Conservation (phyloP, 768 basidiomycete genomes). For the Tricholoma matsutake region DNA sequence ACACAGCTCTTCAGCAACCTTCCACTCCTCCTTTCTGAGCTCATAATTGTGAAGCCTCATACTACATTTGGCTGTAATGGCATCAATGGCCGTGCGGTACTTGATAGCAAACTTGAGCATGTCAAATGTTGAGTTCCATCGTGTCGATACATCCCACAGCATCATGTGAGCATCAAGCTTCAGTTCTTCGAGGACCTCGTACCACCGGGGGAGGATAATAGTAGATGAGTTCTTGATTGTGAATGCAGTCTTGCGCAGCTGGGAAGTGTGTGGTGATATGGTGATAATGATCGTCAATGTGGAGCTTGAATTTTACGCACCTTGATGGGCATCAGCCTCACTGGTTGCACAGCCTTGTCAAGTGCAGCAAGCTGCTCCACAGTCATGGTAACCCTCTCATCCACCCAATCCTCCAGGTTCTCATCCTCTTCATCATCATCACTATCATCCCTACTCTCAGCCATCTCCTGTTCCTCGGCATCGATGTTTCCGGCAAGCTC, state of each 20-base stretch:
- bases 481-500: slow-evolving; percentile 14
- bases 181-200: slow-evolving; percentile 8
- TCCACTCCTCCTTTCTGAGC: no score
- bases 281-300: no score
- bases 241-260: slow-evolving; percentile 2
- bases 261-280: not conserved
- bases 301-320: slow-evolving; percentile 14
- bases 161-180: slow-evolving; percentile 11
- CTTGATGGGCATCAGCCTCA: slow-evolving; percentile 30
- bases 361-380: no score
- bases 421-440: no score
- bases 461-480: slow-evolving; percentile 11
- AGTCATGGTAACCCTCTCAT: no score
- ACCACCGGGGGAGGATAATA: slow-evolving; percentile 19
- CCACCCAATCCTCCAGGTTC: no score
- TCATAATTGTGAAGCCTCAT: no score
- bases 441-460: no score
- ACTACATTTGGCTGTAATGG: no score
- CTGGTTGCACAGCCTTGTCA: no score
- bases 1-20: not conserved
- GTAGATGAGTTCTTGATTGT: slow-evolving; percentile 8
- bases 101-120: slow-evolving; percentile 15
- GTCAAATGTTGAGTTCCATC: not conserved
- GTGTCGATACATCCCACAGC: slow-evolving; percentile 27
- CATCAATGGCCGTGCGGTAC: no score